Evolutionary conservation across 306 rosid species (phyloP).

Genomic region (Quercus berberidifolia): DNA sequence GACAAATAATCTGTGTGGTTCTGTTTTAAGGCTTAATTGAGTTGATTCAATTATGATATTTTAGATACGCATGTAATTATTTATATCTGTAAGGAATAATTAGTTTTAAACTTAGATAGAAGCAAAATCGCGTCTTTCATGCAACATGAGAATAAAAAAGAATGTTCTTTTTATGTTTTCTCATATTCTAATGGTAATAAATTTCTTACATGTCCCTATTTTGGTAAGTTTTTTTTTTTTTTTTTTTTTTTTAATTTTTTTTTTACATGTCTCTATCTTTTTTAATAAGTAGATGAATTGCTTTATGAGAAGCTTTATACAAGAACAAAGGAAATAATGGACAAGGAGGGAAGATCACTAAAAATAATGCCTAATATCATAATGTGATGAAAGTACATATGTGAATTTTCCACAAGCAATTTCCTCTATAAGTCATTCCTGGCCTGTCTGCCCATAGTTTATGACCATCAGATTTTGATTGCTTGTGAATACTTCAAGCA

Average conservation of each 20-base stretch:
- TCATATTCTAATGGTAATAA: not conserved
- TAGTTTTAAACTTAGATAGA: not conserved
- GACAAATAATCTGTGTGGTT: not conserved
- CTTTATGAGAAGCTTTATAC: not conserved
- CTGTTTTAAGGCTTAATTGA: not conserved
- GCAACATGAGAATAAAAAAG: not conserved
- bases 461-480: not conserved
- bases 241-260: no score
- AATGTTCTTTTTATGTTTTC: not conserved
- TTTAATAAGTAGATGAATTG: not conserved
- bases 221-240: no score
- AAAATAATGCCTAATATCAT: not conserved
- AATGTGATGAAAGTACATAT: not conserved
- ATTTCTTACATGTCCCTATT: not conserved
- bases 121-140: not conserved
- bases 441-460: not conserved
- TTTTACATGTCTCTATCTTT: no score
- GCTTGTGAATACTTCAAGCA: not conserved
- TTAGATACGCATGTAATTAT: not conserved
- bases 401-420: not conserved
- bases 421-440: not conserved
- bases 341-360: no score
- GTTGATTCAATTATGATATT: not conserved
- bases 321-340: no score
- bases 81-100: not conserved